phyloP scores from a whole-genome alignment of 192 early-diverging fungal genomes.

The Rhizophagus sp. region DNA sequence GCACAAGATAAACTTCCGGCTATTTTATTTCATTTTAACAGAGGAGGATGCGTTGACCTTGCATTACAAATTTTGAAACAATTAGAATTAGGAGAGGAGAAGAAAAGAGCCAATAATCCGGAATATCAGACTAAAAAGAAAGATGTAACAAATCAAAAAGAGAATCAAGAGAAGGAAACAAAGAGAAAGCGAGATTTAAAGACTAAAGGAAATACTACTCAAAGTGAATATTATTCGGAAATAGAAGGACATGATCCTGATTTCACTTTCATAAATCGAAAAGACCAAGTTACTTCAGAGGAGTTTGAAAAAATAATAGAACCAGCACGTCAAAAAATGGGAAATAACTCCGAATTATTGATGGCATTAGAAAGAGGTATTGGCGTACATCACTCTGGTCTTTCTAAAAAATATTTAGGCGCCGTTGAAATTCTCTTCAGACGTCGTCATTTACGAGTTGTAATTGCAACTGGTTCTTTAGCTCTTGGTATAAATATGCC shows the following conservation, averaged over 20 bases:
- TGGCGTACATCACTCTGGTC: slow-evolving; percentile 48
- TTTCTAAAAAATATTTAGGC: slow-evolving; percentile 34
- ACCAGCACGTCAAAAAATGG: slow-evolving; percentile 23
- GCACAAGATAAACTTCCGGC: slow-evolving; percentile 44
- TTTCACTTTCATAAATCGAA: slow-evolving; percentile 35
- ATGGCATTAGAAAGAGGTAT: slow-evolving; percentile 41
- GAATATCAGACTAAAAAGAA: slow-evolving; percentile 34
- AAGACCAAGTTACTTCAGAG: slow-evolving; percentile 11
- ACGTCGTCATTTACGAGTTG: slow-evolving; percentile 33
- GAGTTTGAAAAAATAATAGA: slow-evolving; percentile 26
- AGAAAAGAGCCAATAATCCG: slow-evolving; percentile 32
- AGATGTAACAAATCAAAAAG: slow-evolving; percentile 28
- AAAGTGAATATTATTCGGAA: background rate
- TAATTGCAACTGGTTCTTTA: slow-evolving; percentile 43
- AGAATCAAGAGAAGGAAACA: slow-evolving; percentile 21
- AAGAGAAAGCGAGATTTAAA: slow-evolving; percentile 8
- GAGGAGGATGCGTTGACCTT: slow-evolving; percentile 31
- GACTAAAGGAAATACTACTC: background rate
- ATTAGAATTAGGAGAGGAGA: slow-evolving; percentile 29
- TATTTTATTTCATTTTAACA: slow-evolving; percentile 48
- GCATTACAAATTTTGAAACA: slow-evolving; percentile 29
- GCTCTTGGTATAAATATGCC: slow-evolving; percentile 51
- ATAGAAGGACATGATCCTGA: slow-evolving; percentile 27
- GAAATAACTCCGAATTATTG: slow-evolving; percentile 1
- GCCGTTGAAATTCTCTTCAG: slow-evolving; percentile 46